These are phyloP conservation scores for Apiospora aurea DNA, from an alignment of 2,329 filamentous ascomycete genomes.

Conservation along the genomic window DNA sequence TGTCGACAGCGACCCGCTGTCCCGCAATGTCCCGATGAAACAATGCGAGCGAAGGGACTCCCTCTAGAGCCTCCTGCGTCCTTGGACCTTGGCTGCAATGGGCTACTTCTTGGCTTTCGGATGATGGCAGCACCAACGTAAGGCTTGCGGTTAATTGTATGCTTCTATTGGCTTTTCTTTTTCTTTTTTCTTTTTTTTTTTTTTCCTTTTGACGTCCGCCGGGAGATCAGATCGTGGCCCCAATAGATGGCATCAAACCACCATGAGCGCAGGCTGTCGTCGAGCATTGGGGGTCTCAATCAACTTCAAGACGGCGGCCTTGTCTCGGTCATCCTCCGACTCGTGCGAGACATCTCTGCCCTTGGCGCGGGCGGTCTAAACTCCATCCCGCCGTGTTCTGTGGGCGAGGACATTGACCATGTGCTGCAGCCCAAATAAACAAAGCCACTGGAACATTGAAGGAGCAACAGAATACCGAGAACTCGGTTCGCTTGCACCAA, in stretches of 20 bases:
- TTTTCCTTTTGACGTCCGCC: not conserved
- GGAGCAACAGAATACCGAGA: not conserved
- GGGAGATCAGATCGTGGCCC: not conserved
- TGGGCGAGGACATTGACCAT: not conserved
- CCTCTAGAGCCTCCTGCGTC: conserved; percentile 10
- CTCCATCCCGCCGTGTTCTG: not conserved
- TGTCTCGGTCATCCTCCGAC: not conserved
- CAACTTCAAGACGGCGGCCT: not conserved
- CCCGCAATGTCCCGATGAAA: conserved; percentile 5
- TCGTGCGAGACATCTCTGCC: not conserved
- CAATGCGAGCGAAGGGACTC: not conserved
- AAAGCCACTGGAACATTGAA: not conserved
- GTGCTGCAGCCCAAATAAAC: not conserved
- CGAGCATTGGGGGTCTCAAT: not conserved
- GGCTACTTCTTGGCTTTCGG: not conserved
- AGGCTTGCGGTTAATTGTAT: not conserved
- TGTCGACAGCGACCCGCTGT: not conserved
- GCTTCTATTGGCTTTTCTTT: not conserved
- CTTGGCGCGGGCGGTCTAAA: not conserved
- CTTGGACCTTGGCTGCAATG: not conserved
- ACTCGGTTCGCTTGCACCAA: too few species aligned
- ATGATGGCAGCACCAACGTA: not conserved
- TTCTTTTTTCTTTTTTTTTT: not conserved
- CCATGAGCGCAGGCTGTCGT: not conserved
- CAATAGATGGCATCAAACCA: not conserved